Conservation (phyloP, 1,139 yeast species). For the Blastobotrys petasosporus region DNA sequence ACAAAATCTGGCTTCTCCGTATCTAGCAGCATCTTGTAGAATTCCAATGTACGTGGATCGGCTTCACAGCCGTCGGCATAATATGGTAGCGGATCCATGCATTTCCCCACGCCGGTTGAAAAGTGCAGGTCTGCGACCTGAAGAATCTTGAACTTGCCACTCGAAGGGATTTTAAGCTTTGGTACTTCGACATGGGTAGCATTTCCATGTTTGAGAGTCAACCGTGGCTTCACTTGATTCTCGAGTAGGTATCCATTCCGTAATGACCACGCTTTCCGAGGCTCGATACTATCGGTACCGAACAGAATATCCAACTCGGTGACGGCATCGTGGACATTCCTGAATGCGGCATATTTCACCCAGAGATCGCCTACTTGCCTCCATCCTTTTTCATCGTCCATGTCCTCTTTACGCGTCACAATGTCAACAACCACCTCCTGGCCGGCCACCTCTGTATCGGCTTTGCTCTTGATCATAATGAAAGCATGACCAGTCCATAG, state of each 20-base stretch:
- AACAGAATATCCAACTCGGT: slow-evolving; percentile 57
- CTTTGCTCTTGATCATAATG: slow-evolving; percentile 25
- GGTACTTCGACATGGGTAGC: slow-evolving; percentile 30
- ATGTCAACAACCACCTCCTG: slow-evolving; percentile 9
- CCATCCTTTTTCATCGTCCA: slow-evolving; percentile 33
- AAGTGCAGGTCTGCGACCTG: slow-evolving; percentile 87
- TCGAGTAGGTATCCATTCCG: slow-evolving; percentile 29
- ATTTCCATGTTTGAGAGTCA: slow-evolving; percentile 36
- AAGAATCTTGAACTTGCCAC: slow-evolving; percentile 60
- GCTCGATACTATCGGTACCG: slow-evolving; percentile 70
- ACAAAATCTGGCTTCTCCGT: slow-evolving; percentile 74
- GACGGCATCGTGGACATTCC: slow-evolving; percentile 33
- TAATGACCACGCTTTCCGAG: slow-evolving; percentile 65
- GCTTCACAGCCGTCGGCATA: slow-evolving; percentile 51
- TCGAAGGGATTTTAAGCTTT: slow-evolving; percentile 35
- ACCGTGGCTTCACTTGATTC: slow-evolving; percentile 24
- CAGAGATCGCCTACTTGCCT: slow-evolving; percentile 38
- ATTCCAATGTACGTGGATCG: slow-evolving; percentile 59
- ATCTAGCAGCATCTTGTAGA: slow-evolving; percentile 60
- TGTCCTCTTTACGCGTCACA: slow-evolving; percentile 2
- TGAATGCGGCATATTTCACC: slow-evolving; percentile 41
- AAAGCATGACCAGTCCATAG: slow-evolving; percentile 30
- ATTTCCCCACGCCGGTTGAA: slow-evolving; percentile 67
- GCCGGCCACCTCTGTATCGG: slow-evolving; percentile 14
- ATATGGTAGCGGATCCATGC: slow-evolving; percentile 62